These are phyloP conservation scores for Cardamine resedifolia DNA, from an alignment of 345 rosid species.

Conservation along the genomic window DNA sequence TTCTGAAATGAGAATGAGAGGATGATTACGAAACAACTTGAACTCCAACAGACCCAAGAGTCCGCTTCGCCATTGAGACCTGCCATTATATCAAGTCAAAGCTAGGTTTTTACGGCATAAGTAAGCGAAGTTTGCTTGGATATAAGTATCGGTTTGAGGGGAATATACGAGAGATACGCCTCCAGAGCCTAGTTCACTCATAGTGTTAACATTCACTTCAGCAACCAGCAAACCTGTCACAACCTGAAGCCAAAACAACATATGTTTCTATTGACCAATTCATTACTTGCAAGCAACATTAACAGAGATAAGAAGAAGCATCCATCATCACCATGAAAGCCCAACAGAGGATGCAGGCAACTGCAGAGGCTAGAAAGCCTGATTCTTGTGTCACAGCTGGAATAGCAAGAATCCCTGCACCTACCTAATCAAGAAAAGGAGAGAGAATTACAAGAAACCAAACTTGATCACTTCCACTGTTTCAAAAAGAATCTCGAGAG, in stretches of 20 bases:
- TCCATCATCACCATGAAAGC: conserved; percentile 60
- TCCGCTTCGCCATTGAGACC: conserved; percentile 96
- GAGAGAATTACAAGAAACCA: neutral
- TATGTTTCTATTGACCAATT: neutral
- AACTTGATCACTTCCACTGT: neutral
- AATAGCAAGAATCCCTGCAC: conserved; percentile 94
- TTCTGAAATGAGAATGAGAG: conserved; percentile 19
- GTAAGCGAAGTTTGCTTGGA: neutral
- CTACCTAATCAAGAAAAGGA: conserved; percentile 49
- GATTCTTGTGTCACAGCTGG: conserved; percentile 92
- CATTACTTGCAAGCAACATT: neutral
- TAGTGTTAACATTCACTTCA: conserved; percentile 86
- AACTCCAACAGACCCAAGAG: conserved; percentile 81
- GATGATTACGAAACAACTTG: conserved; percentile 76
- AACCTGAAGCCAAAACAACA: conserved; percentile 50
- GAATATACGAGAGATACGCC: conserved; percentile 76
- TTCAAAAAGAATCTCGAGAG: neutral
- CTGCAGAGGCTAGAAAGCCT: conserved; percentile 82
- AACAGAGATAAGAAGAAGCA: neutral
- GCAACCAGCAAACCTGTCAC: conserved; percentile 86
- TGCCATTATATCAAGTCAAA: conserved; percentile 27
- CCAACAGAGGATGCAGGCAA: conserved; percentile 76
- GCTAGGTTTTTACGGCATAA: neutral
- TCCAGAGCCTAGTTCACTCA: conserved; percentile 93
- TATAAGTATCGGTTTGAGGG: neutral